Evolutionary conservation across 148 eudicot species (phyloP).

Genomic region (Rhododendron simsii): DNA sequence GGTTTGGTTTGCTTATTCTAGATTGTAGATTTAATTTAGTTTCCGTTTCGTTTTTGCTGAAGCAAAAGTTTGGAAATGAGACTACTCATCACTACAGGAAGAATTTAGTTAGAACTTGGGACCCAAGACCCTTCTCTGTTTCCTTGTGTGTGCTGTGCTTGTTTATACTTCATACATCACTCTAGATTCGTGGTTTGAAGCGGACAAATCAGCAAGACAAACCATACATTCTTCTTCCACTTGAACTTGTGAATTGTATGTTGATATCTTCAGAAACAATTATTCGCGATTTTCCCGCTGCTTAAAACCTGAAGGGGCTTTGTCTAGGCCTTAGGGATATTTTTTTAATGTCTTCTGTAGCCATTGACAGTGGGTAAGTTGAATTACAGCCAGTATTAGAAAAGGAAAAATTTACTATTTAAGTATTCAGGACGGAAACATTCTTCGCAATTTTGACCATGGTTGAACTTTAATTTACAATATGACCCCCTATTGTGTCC

Average conservation of each 20-base stretch:
- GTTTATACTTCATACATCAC: not conserved
- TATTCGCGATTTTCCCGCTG: not conserved
- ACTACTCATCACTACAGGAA: not conserved
- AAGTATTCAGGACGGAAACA: not conserved
- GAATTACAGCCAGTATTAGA: not conserved
- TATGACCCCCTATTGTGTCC: not conserved
- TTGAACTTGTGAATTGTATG: not conserved
- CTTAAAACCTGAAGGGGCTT: not conserved
- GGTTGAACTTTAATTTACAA: not conserved
- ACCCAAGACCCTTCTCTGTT: not conserved
- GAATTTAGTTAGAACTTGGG: not conserved
- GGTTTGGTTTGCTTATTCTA: slow-evolving; percentile 39
- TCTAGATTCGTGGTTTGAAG: not conserved
- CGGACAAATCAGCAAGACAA: not conserved
- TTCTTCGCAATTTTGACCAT: not conserved
- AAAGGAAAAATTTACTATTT: not conserved
- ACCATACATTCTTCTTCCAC: not conserved
- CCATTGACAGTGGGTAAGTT: not conserved
- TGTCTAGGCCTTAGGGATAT: not conserved
- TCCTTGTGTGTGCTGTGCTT: not conserved
- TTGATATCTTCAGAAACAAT: not conserved
- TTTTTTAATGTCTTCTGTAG: not conserved
- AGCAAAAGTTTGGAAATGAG: not conserved
- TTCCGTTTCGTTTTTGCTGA: not conserved
- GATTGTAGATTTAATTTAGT: not conserved